Percentiles rank a stretch among this genome's conserved stretches.
These are phyloP conservation scores for Nannizziopsis arthrosporioides DNA, from an alignment of 2,329 filamentous ascomycete genomes.

Conservation along the genomic window DNA sequence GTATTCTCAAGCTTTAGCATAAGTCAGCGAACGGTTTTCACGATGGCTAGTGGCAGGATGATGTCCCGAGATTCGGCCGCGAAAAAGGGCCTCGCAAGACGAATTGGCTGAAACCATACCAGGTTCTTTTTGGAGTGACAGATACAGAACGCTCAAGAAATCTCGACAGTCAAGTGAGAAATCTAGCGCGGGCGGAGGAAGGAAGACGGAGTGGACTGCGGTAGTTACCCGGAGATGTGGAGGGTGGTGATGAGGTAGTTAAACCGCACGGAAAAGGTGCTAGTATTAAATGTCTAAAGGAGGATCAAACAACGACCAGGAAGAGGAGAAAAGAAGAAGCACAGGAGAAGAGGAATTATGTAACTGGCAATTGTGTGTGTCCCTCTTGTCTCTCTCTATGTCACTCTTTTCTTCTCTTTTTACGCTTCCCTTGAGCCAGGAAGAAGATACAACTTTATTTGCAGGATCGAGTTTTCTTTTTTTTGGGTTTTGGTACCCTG, in stretches of 20 bases:
- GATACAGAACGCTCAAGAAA: not conserved
- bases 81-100: no score
- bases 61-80: no score
- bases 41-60: not conserved
- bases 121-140: conserved; percentile 1
- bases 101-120: conserved; percentile 4
- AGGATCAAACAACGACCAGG: not conserved
- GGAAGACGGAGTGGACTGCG: not conserved
- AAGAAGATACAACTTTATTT: not conserved
- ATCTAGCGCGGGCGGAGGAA: not conserved
- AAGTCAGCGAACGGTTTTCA: not conserved
- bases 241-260: not conserved
- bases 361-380: not conserved
- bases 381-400: not conserved
- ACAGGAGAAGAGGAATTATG: not conserved
- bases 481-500: not conserved
- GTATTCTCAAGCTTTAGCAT: no score
- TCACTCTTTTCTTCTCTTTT: not conserved
- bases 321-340: conserved; percentile 1
- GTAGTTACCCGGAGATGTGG: not conserved
- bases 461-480: not conserved
- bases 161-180: conserved; percentile 6
- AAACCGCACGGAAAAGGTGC: not conserved
- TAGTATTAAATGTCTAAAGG: conserved; percentile 6
- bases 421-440: not conserved